A percentile compares a stretch with the other conserved stretches of the same genome.
Conservation (phyloP, 768 basidiomycete species). For the Amyloporia xantha region DNA sequence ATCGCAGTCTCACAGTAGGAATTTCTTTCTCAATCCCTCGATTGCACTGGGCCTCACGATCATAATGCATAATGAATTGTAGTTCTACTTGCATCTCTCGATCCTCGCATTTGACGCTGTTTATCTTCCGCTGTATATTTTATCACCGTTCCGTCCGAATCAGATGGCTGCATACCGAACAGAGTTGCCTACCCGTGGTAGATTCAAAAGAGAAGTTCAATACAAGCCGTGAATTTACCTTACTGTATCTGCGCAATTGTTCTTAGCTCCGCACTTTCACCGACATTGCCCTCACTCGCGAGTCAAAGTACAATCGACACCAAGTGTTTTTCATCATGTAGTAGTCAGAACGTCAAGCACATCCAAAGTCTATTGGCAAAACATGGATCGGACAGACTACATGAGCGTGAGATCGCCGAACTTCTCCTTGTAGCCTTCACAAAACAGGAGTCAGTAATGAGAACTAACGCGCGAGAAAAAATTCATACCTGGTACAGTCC, state of each 20-base stretch:
- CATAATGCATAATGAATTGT: background rate
- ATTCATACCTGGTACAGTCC: slow-evolving; percentile 87
- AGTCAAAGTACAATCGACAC: background rate
- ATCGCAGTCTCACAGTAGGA: too few relatives aligned
- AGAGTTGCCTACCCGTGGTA: too few relatives aligned
- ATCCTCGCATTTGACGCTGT: too few relatives aligned
- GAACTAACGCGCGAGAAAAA: background rate
- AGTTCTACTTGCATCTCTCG: background rate
- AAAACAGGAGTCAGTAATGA: background rate
- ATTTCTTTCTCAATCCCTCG: too few relatives aligned
- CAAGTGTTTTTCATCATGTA: background rate
- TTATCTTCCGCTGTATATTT: too few relatives aligned
- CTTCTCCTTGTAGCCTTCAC: slow-evolving; percentile 85
- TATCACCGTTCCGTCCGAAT: too few relatives aligned
- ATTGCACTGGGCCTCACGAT: too few relatives aligned
- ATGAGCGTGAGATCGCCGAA: slow-evolving; percentile 91
- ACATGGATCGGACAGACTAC: slow-evolving; percentile 37
- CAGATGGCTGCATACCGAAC: too few relatives aligned
- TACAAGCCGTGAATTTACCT: too few relatives aligned
- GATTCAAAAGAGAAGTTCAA: too few relatives aligned
- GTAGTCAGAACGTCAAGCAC: background rate
- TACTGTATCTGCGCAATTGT: too few relatives aligned
- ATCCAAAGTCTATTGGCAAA: slow-evolving; percentile 12
- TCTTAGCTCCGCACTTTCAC: background rate
- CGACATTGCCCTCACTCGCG: background rate